Evolutionary conservation across 495 filamentous ascomycete genomes (phyloP).

Genomic region (Annulohypoxylon maeteangense): DNA sequence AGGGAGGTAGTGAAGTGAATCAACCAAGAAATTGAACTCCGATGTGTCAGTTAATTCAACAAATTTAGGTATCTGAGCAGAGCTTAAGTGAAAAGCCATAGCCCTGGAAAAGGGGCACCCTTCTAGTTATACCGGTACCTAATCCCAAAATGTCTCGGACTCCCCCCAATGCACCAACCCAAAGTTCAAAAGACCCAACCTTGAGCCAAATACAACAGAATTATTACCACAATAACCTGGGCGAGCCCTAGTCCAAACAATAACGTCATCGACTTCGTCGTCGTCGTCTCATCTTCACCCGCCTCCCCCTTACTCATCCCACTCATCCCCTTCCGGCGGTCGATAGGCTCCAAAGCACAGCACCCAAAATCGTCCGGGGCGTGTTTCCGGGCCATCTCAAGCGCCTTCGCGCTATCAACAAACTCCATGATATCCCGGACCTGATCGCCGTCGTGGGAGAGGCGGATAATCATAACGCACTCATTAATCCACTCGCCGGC

Average conservation of each 20-base stretch:
- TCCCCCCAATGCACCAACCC: slow-evolving; percentile 4
- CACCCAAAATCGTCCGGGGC: slow-evolving; percentile 46
- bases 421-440: slow-evolving; percentile 52
- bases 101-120: neutral
- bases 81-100: slow-evolving; percentile 5
- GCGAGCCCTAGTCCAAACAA: slow-evolving; percentile 37
- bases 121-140: neutral
- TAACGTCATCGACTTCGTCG: slow-evolving; percentile 30
- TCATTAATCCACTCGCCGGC: slow-evolving; percentile 51
- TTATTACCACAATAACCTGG: slow-evolving; percentile 31
- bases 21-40: neutral
- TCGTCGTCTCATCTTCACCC: neutral
- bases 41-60: neutral
- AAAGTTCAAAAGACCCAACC: slow-evolving; percentile 25
- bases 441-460: slow-evolving; percentile 45
- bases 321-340: too few relatives aligned
- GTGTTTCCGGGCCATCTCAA: slow-evolving; percentile 51
- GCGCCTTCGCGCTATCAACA: slow-evolving; percentile 55
- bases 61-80: neutral
- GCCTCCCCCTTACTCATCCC: neutral
- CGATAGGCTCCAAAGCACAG: too few relatives aligned
- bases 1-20: neutral
- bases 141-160: slow-evolving; percentile 13
- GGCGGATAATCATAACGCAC: slow-evolving; percentile 52
- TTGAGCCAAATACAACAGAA: slow-evolving; percentile 29